phyloP scores from a whole-genome alignment of 225 moss, liverwort and hornwort genomes.

The Thuidium tamariscinum region DNA sequence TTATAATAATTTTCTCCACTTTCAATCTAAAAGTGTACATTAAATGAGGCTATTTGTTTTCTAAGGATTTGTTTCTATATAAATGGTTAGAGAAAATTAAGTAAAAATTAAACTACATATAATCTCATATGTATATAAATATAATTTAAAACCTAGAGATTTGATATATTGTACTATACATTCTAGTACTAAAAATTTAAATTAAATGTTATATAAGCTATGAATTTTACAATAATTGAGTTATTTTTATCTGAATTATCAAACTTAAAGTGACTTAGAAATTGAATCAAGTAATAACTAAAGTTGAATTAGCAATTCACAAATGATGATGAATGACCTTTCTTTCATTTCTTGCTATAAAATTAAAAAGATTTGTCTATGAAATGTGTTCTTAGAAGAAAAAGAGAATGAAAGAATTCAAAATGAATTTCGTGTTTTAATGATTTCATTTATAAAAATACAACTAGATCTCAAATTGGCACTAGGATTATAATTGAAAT shows the following conservation, averaged over 20 bases:
- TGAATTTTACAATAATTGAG: fast-evolving
- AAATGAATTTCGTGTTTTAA: background rate
- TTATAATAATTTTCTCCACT: background rate
- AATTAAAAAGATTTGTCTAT: no score
- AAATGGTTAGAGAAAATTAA: background rate
- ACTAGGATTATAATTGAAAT: no score
- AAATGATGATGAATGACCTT: background rate
- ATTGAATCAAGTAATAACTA: background rate
- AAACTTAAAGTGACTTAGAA: background rate
- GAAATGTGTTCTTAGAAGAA: fast-evolving
- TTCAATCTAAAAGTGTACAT: background rate
- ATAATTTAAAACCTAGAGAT: no score
- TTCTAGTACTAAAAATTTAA: background rate
- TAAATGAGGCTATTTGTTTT: background rate
- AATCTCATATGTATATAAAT: background rate
- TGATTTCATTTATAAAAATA: background rate
- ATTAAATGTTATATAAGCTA: no score
- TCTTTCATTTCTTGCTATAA: background rate
- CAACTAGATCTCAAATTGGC: no score
- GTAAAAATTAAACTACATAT: background rate
- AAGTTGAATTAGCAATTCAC: background rate
- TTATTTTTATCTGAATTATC: background rate
- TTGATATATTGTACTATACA: background rate
- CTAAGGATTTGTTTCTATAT: background rate
- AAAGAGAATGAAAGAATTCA: fast-evolving